Evolutionary conservation across 495 filamentous ascomycete species (phyloP), one percentile per base, ranked within the genome.

Genomic region (Oleoguttula mirabilis): DNA sequence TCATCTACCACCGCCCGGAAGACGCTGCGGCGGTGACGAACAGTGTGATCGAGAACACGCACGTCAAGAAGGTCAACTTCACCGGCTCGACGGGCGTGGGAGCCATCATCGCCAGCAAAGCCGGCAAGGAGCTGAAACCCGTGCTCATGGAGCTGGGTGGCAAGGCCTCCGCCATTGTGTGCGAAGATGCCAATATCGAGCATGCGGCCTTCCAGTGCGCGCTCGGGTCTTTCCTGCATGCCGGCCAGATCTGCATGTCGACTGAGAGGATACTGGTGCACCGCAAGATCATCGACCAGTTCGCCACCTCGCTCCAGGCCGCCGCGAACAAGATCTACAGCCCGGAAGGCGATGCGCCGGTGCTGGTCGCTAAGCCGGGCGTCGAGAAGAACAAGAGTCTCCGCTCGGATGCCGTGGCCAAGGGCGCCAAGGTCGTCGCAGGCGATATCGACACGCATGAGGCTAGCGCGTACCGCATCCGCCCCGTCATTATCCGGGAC

Each of bases 241-340:
- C 73, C 17, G 88, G 88, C 1, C 88, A 95, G 67, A 75, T 92
- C 36, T 95, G 88, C 66, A 90, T 95, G 88, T 73, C 76, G 2
- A 93, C 86, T 0, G 88, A 94, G 65, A 76, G 81, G 20, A 83
- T 95, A 56, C 62, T 94, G 16, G 82, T 94, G 17, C 82, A 92
- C 56, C 72, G 73, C 27, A 66, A 70, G 12, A 60, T 94, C 39
- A 71, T 71, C 20, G 68, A 69, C 10, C 57, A 72, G 34, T 95
- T 93, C 59, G 71, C 75, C 36, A 60, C 66, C 36, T 70, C 75
- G 48, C 60, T 88, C 8, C 68, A 75, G 39, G 48, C 32, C 21
- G 57, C 55, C 1, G 33, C 48, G 14, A 43, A 54, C 37, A 55
- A 49, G 17, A 43, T 59, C 10, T 61, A 55, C 36, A 41, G 46